Conservation (phyloP, 1,139 yeast genomes). For the Yarrowia galli region DNA sequence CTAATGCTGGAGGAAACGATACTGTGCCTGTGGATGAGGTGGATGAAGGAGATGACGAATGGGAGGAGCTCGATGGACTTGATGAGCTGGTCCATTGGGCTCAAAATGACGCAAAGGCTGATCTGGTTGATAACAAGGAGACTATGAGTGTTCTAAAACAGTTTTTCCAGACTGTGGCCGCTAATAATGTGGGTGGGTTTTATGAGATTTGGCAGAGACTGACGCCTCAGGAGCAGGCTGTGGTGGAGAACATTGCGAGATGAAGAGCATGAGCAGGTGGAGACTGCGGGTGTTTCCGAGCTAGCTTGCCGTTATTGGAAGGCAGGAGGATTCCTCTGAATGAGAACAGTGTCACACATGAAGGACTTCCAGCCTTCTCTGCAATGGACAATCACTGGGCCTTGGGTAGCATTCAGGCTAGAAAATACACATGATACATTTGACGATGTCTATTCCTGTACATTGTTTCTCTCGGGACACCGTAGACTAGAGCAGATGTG, state of each 20-base stretch:
- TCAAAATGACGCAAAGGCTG: constrained; percentile 27
- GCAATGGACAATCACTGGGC: too few relatives aligned
- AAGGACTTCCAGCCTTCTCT: too few relatives aligned
- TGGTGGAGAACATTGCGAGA: constrained; percentile 27
- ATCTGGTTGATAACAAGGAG: constrained; percentile 26
- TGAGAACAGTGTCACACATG: too few relatives aligned
- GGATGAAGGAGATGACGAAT: constrained; percentile 49
- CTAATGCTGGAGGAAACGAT: background rate
- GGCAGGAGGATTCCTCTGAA: too few relatives aligned
- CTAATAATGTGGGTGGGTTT: constrained; percentile 26
- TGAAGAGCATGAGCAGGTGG: background rate
- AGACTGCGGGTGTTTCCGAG: too few relatives aligned
- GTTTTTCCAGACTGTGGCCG: constrained; percentile 32
- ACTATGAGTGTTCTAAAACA: constrained; percentile 9
- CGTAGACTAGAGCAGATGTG: too few relatives aligned
- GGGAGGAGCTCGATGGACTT: constrained; percentile 81
- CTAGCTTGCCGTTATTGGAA: too few relatives aligned
- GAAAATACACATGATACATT: too few relatives aligned
- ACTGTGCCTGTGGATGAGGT: constrained; percentile 43
- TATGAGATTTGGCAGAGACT: constrained; percentile 35
- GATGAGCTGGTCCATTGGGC: constrained; percentile 50
- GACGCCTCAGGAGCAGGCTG: constrained; percentile 4
- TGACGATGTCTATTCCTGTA: too few relatives aligned
- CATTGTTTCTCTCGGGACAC: too few relatives aligned
- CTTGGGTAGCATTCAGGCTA: too few relatives aligned